Conservation (phyloP, 108 stramenopile genomes). For the Stephanodiscus triporus region DNA sequence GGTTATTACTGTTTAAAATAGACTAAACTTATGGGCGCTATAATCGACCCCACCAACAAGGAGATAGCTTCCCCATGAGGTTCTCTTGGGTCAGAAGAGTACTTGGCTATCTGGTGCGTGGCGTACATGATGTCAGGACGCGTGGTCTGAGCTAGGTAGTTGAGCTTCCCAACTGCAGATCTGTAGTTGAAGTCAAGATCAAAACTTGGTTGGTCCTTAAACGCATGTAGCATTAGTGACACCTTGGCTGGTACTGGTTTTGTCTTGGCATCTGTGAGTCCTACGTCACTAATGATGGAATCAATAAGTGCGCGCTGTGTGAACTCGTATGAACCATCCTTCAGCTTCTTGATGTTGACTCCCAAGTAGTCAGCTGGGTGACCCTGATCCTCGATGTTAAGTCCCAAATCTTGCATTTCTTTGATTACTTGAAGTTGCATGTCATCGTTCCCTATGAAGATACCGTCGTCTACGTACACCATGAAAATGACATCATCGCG, state of each 20-base stretch:
- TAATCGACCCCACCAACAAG: too few species aligned
- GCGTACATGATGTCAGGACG: conserved; percentile 13
- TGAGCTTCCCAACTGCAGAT: conserved; percentile 27
- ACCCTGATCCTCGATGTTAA: not conserved
- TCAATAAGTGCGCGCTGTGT: conserved; percentile 9
- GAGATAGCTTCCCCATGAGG: not conserved
- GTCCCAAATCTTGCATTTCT: not conserved
- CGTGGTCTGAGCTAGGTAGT: conserved; percentile 23
- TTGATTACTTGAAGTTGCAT: not conserved
- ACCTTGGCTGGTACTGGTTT: conserved; percentile 20
- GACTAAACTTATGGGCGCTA: too few species aligned
- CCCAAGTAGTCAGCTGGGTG: not conserved
- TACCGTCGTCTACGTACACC: not conserved
- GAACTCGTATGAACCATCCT: conserved; percentile 8
- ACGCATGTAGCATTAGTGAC: not conserved
- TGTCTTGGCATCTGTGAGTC: not conserved
- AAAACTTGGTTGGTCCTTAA: not conserved
- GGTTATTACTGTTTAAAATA: too few species aligned
- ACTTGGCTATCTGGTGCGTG: conserved; percentile 11
- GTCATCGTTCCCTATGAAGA: not conserved
- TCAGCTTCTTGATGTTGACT: conserved; percentile 7
- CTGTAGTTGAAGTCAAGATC: conserved; percentile 12
- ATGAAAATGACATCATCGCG: too few species aligned
- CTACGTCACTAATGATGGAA: not conserved
- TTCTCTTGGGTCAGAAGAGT: not conserved